phyloP scores from a whole-genome alignment of 257 asterid species.

The Nicotiana otophora region DNA sequence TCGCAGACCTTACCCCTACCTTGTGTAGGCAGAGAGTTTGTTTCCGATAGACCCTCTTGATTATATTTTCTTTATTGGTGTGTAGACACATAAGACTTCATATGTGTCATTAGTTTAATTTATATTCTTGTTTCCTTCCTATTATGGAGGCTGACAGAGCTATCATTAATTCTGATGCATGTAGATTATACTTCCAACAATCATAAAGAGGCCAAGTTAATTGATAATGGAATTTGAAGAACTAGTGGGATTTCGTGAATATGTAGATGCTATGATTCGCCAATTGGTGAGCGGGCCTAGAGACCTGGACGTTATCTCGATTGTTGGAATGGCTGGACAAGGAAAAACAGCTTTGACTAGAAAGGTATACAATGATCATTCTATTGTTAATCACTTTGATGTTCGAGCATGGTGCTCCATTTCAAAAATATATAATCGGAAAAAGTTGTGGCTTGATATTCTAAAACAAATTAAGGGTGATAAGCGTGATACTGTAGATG shows the following conservation, averaged over 20 bases:
- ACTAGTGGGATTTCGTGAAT: too few species aligned
- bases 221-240: background rate
- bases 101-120: too few species aligned
- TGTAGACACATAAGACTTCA: too few species aligned
- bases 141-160: background rate
- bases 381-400: background rate
- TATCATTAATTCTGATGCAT: background rate
- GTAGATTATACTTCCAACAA: background rate
- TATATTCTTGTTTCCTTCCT: background rate
- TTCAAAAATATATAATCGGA: background rate
- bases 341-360: slow-evolving; percentile 19
- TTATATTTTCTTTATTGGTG: too few species aligned
- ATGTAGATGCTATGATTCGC: too few species aligned
- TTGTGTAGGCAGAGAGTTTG: too few species aligned
- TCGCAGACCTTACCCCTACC: too few species aligned
- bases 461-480: background rate
- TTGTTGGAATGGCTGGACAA: slow-evolving; percentile 17
- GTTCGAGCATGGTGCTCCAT: slow-evolving; percentile 16
- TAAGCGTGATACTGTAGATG: background rate
- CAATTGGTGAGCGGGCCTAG: too few species aligned
- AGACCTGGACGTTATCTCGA: background rate
- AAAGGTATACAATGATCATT: background rate
- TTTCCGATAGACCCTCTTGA: too few species aligned
- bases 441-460: background rate
- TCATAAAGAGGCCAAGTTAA: background rate